Conservation (phyloP, 495 filamentous ascomycete species). For the Mytilinidion resinicola region DNA sequence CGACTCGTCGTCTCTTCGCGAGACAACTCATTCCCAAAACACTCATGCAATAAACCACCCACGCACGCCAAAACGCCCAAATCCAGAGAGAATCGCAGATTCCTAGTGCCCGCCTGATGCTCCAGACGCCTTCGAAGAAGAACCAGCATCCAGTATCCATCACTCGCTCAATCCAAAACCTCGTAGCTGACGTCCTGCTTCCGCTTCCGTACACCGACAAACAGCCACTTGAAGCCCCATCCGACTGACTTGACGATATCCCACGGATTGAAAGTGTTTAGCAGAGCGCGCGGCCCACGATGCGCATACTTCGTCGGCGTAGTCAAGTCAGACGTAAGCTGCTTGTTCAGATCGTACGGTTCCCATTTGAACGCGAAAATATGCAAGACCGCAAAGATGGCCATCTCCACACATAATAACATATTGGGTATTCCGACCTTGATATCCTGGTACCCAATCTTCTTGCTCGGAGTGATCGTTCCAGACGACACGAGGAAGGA, state of each 20-base stretch:
- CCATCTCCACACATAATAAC: constrained; percentile 83
- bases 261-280: constrained; percentile 74
- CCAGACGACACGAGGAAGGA: constrained; percentile 13
- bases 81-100: too few relatives aligned
- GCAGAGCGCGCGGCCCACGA: constrained; percentile 59
- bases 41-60: too few relatives aligned
- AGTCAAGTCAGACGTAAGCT: constrained; percentile 29
- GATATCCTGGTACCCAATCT: constrained; percentile 64
- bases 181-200: constrained; percentile 48
- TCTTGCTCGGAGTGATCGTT: constrained; percentile 48
- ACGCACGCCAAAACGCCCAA: too few relatives aligned
- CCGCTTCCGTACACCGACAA: constrained; percentile 60
- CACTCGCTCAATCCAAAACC: too few relatives aligned
- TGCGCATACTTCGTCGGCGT: constrained; percentile 45
- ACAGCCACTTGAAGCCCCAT: constrained; percentile 72
- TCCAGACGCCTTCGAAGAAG: too few relatives aligned
- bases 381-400: constrained; percentile 71
- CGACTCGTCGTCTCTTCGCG: too few relatives aligned
- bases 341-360: constrained; percentile 50
- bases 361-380: constrained; percentile 77
- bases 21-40: too few relatives aligned
- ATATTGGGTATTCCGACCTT: constrained; percentile 75
- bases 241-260: constrained; percentile 75
- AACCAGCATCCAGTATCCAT: too few relatives aligned
- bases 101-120: too few relatives aligned